Percentiles rank a stretch among this genome's conserved stretches.
phyloP scores from a whole-genome alignment of 2,329 filamentous ascomycete species.

The Apiospora arundinis region DNA sequence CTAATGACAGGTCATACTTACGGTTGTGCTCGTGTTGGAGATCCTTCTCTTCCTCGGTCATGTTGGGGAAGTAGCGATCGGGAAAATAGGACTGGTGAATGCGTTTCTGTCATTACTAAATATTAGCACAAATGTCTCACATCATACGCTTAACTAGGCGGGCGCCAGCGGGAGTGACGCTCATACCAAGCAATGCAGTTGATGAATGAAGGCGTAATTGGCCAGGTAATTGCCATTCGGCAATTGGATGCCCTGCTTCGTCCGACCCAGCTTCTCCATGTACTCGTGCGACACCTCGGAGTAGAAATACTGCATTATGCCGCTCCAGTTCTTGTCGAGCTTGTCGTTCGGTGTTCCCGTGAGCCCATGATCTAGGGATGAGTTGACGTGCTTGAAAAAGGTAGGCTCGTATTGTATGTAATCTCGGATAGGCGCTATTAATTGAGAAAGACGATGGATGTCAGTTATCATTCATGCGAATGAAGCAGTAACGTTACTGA shows the following conservation, averaged over 20 bases:
- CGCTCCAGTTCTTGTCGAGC: conserved; percentile 30
- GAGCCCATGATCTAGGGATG: neutral
- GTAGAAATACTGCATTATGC: conserved; percentile 35
- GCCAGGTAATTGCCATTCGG: conserved; percentile 34
- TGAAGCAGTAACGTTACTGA: neutral
- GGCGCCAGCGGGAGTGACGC: neutral
- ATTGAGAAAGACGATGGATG: neutral
- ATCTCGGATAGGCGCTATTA: neutral
- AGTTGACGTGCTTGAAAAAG: neutral
- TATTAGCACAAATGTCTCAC: neutral
- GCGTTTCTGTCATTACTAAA: conserved; percentile 27
- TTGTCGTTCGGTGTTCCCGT: conserved; percentile 23
- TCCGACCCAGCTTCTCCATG: conserved; percentile 31
- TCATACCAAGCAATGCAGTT: conserved; percentile 32
- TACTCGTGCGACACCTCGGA: conserved; percentile 32
- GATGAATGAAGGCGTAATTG: conserved; percentile 35
- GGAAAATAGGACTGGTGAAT: conserved; percentile 35
- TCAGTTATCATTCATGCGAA: neutral
- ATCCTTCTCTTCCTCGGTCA: conserved; percentile 33
- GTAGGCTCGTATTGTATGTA: neutral
- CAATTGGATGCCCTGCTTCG: conserved; percentile 31
- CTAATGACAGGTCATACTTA: conserved; percentile 22
- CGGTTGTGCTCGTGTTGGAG: conserved; percentile 32
- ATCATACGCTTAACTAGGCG: neutral
- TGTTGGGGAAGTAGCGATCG: conserved; percentile 32